Percentiles rank a stretch among this genome's conserved stretches.
Conservation (phyloP, 345 rosid genomes). For the Stellera chamaejasme region DNA sequence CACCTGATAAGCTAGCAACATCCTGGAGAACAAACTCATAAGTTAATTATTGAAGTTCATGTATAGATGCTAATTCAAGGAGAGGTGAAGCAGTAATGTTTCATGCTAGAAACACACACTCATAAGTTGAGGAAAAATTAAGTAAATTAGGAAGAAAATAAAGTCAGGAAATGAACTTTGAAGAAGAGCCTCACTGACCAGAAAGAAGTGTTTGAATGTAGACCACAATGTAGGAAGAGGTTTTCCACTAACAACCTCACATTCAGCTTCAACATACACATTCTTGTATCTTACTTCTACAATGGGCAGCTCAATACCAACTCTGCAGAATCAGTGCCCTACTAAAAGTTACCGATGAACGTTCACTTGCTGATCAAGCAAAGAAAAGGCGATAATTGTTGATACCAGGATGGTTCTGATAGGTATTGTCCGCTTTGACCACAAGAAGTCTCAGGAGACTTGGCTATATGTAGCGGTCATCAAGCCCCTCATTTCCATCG, state of each 20-base stretch:
- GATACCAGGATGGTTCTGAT: no score
- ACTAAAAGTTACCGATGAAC: background rate
- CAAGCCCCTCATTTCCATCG: no score
- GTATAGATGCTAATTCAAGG: no score
- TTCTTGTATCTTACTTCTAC: conserved; percentile 58
- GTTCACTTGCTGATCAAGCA: no score
- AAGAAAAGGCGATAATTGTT: no score
- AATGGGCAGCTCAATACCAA: conserved; percentile 51
- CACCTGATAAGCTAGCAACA: conserved; percentile 28
- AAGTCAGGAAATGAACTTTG: background rate
- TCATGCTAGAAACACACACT: no score
- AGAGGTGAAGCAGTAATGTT: no score
- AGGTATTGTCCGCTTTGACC: no score
- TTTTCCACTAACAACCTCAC: conserved; percentile 61
- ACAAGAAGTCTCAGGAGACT: no score
- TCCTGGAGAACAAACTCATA: conserved; percentile 26
- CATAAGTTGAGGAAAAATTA: background rate
- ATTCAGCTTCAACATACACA: conserved; percentile 50
- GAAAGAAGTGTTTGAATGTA: conserved; percentile 27
- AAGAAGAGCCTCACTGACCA: conserved; percentile 30
- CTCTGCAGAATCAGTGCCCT: conserved; percentile 23
- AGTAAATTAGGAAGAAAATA: background rate
- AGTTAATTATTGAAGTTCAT: no score
- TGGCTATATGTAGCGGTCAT: no score
- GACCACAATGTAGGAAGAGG: conserved; percentile 83